phyloP scores from a whole-genome alignment of 352 stramenopile species.

The Phytophthora cactorum region DNA sequence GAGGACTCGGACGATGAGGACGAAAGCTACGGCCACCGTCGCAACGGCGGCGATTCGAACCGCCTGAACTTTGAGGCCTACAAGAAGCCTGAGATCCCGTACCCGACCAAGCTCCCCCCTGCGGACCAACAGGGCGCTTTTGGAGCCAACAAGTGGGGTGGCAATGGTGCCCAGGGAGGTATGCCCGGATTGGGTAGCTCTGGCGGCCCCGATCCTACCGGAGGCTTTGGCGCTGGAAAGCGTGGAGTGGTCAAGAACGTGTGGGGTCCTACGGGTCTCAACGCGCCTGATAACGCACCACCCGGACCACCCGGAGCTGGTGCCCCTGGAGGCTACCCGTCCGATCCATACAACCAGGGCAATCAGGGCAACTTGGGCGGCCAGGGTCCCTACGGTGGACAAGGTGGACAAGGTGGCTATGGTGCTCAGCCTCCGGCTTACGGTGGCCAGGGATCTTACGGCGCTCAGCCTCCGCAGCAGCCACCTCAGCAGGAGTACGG shows the following conservation, averaged over 20 bases:
- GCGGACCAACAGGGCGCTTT: conserved; percentile 58
- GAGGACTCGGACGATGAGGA: conserved; percentile 96
- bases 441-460: conserved; percentile 41
- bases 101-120: conserved; percentile 75
- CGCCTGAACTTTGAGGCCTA: conserved; percentile 90
- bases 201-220: conserved; percentile 42
- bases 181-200: conserved; percentile 34
- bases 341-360: conserved; percentile 48
- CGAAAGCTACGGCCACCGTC: conserved; percentile 81
- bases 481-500: conserved; percentile 55
- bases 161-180: conserved; percentile 38
- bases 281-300: conserved; percentile 52
- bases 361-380: conserved; percentile 29
- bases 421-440: conserved; percentile 46
- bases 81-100: conserved; percentile 91
- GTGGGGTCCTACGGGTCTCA: conserved; percentile 84
- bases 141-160: conserved; percentile 70
- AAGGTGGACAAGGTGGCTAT: conserved; percentile 42
- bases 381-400: conserved; percentile 39
- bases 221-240: conserved; percentile 52
- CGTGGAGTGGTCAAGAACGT: conserved; percentile 82
- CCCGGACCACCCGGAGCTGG: conserved; percentile 21
- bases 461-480: conserved; percentile 36
- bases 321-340: conserved; percentile 39
- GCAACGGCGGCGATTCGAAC: conserved; percentile 54